Evolutionary conservation across 176 grass and related monocot genomes (phyloP).

Genomic region (Oryza australiensis): DNA sequence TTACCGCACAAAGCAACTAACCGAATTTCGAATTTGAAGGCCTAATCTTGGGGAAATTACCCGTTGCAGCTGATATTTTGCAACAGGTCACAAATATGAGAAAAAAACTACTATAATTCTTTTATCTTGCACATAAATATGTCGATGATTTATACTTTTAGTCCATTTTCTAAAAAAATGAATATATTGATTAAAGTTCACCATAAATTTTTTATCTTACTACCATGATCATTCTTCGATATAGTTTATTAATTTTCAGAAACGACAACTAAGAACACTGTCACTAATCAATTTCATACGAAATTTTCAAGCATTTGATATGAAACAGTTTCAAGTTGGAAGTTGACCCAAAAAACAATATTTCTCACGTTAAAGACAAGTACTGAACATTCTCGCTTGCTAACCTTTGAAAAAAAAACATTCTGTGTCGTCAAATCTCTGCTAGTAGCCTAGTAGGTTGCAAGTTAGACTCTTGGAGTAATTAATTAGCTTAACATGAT

Average conservation of each 20-base stretch:
- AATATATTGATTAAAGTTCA: too few species aligned
- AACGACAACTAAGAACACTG: too few species aligned
- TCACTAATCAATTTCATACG: too few species aligned
- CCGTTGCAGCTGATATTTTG: background rate
- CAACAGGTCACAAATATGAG: too few species aligned
- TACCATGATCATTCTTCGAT: background rate
- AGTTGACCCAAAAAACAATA: background rate
- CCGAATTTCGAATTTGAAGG: constrained; percentile 20
- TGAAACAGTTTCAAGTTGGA: background rate
- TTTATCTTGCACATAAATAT: too few species aligned
- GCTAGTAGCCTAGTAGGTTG: background rate
- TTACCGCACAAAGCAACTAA: constrained; percentile 29
- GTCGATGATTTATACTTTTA: too few species aligned
- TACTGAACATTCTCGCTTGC: background rate
- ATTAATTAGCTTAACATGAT: background rate
- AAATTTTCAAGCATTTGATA: background rate
- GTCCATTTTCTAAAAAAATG: too few species aligned
- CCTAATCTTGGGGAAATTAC: background rate
- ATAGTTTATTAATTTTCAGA: background rate
- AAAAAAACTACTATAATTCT: background rate
- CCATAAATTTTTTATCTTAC: background rate
- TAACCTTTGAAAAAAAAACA: background rate
- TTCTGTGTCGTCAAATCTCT: background rate
- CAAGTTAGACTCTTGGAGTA: background rate
- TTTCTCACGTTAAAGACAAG: background rate